Conservation (phyloP, 257 asterid species). For the Petunia secreta region DNA sequence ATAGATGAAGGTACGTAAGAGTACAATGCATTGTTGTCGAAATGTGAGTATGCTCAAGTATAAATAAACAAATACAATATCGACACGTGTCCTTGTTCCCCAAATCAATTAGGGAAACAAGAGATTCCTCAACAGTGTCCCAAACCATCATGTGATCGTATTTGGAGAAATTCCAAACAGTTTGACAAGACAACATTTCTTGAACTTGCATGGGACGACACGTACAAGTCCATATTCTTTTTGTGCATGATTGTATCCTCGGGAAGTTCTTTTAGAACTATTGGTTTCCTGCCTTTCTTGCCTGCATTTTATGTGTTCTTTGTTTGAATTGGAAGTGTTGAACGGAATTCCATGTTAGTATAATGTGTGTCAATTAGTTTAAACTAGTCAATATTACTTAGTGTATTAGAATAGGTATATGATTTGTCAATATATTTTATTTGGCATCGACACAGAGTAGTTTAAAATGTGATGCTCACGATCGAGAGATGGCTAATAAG, state of each 20-base stretch:
- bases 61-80: neutral
- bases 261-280: neutral
- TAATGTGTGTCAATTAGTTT: too few relatives aligned
- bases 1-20: neutral
- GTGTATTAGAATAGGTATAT: neutral
- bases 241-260: neutral
- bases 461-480: too few relatives aligned
- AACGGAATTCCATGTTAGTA: neutral
- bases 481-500: too few relatives aligned
- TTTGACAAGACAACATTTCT: slow-evolving; percentile 16
- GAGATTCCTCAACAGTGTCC: neutral
- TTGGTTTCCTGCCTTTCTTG: neutral
- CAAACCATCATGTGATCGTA: neutral
- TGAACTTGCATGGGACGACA: neutral
- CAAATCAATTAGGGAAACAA: neutral
- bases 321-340: neutral
- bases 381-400: neutral
- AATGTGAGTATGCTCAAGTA: neutral
- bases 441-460: too few relatives aligned
- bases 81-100: neutral
- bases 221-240: neutral
- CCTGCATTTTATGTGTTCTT: neutral
- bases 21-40: neutral
- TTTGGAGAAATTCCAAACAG: slow-evolving; percentile 1
- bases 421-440: too few relatives aligned